Conservation (phyloP, 129 eudicot genomes). For the Heracleum sosnowskyi region DNA sequence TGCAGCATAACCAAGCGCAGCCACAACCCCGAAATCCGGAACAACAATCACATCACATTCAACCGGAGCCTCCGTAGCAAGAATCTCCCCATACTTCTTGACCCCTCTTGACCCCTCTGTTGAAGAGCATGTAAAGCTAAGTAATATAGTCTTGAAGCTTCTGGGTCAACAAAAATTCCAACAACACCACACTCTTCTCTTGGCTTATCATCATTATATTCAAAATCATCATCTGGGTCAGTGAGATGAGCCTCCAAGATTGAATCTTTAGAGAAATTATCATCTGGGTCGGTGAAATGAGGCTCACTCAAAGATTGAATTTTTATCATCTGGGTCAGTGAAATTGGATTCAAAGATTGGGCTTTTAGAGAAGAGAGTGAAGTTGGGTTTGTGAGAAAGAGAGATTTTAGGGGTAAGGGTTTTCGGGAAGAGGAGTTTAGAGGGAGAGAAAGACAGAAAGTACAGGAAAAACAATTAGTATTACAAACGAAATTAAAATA, state of each 20-base stretch:
- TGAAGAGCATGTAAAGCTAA: slow-evolving; percentile 50
- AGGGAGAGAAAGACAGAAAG: slow-evolving; percentile 6
- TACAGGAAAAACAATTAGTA: too few relatives aligned
- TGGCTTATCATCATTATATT: slow-evolving; percentile 26
- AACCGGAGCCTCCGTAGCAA: slow-evolving; percentile 60
- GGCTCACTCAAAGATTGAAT: slow-evolving; percentile 23
- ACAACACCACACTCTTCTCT: slow-evolving; percentile 56
- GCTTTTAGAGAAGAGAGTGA: slow-evolving; percentile 12
- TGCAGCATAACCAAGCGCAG: slow-evolving; percentile 65
- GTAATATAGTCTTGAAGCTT: slow-evolving; percentile 42
- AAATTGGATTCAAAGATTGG: slow-evolving; percentile 22
- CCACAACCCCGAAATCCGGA: slow-evolving; percentile 82
- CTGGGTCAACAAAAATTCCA: slow-evolving; percentile 48
- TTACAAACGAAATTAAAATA: too few relatives aligned
- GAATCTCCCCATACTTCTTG: slow-evolving; percentile 48
- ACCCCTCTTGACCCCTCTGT: slow-evolving; percentile 59
- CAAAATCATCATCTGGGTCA: slow-evolving; percentile 4
- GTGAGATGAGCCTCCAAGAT: slow-evolving; percentile 19
- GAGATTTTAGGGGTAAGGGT: slow-evolving; percentile 15
- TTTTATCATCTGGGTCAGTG: slow-evolving; percentile 17
- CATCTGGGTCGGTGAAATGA: slow-evolving; percentile 5
- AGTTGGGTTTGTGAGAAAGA: slow-evolving; percentile 3
- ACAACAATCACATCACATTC: slow-evolving; percentile 78
- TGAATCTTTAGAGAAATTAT: slow-evolving; percentile 13
- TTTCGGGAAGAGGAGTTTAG: slow-evolving; percentile 11